A percentile compares a stretch with the other conserved stretches of the same genome.
These are phyloP conservation scores for Bipolaris oryzae DNA, from an alignment of 2,329 filamentous ascomycete genomes.

Conservation along the genomic window DNA sequence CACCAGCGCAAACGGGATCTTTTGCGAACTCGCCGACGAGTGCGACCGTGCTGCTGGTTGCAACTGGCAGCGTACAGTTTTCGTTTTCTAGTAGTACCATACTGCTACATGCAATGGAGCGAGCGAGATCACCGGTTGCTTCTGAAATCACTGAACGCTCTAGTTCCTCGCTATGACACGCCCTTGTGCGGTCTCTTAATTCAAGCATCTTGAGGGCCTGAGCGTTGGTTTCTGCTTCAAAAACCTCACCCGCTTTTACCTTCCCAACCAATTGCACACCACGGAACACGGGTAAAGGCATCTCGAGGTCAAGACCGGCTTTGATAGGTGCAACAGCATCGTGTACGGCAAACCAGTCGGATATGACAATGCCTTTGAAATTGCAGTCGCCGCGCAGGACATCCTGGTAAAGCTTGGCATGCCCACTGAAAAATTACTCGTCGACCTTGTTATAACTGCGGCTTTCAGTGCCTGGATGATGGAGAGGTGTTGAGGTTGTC, in stretches of 20 bases:
- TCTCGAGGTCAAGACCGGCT: constrained; percentile 37
- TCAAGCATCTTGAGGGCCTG: background rate
- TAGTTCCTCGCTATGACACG: background rate
- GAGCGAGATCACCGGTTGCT: background rate
- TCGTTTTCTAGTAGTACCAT: background rate
- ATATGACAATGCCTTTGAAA: constrained; percentile 50
- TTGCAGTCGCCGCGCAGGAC: constrained; percentile 53
- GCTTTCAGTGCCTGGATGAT: constrained; percentile 39
- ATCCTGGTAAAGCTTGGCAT: constrained; percentile 48
- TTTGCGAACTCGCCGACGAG: background rate
- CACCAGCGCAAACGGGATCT: background rate
- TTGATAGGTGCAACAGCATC: constrained; percentile 12
- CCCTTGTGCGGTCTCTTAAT: background rate
- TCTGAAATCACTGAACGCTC: background rate
- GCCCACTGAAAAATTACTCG: background rate
- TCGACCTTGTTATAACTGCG: background rate
- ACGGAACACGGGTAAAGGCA: constrained; percentile 31
- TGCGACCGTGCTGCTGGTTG: background rate
- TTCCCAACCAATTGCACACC: background rate
- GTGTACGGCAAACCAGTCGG: constrained; percentile 26
- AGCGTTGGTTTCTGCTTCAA: constrained; percentile 2
- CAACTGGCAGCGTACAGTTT: background rate
- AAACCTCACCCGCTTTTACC: constrained; percentile 49
- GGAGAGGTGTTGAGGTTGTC: background rate
- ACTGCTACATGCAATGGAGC: background rate